Conservation (phyloP, 768 basidiomycete species). For the Lentinula raphanica region DNA sequence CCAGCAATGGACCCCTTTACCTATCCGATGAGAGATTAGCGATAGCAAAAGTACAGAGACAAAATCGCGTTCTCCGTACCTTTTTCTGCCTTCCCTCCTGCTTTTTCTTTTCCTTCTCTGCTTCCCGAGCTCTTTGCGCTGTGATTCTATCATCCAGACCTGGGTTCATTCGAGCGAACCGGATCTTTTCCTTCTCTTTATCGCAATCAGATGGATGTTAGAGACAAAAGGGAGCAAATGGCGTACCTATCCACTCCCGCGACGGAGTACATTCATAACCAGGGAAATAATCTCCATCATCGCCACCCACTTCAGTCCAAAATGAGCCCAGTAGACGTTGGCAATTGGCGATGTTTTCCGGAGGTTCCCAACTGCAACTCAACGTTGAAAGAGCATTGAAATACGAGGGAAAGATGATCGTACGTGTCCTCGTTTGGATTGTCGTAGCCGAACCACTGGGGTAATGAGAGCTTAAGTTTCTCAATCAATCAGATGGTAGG, state of each 20-base stretch:
- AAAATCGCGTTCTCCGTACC: slow-evolving; percentile 11
- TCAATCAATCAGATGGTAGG: not conserved
- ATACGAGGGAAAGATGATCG: slow-evolving; percentile 7
- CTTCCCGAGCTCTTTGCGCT: not conserved
- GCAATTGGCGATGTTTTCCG: slow-evolving; percentile 52
- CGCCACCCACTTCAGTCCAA: slow-evolving; percentile 54
- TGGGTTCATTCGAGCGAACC: slow-evolving; percentile 28
- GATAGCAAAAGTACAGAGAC: not conserved
- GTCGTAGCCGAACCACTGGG: slow-evolving; percentile 62
- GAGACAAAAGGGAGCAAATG: not conserved
- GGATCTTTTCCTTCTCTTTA: slow-evolving; percentile 32
- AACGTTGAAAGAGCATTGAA: not conserved
- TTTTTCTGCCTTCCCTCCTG: slow-evolving; percentile 16
- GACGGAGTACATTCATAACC: slow-evolving; percentile 41
- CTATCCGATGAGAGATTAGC: not conserved
- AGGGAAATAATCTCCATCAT: slow-evolving; percentile 47
- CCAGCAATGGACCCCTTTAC: not conserved
- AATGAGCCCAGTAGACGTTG: slow-evolving; percentile 57
- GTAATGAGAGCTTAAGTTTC: not conserved
- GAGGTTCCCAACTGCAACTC: slow-evolving; percentile 63
- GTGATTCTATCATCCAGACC: slow-evolving; percentile 13
- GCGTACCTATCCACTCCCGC: slow-evolving; percentile 56
- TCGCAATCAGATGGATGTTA: slow-evolving; percentile 8
- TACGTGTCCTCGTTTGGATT: slow-evolving; percentile 53
- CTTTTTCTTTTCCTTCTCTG: slow-evolving; percentile 6